Evolutionary conservation across 306 rosid species (phyloP).

Genomic region (Quercus gilva): DNA sequence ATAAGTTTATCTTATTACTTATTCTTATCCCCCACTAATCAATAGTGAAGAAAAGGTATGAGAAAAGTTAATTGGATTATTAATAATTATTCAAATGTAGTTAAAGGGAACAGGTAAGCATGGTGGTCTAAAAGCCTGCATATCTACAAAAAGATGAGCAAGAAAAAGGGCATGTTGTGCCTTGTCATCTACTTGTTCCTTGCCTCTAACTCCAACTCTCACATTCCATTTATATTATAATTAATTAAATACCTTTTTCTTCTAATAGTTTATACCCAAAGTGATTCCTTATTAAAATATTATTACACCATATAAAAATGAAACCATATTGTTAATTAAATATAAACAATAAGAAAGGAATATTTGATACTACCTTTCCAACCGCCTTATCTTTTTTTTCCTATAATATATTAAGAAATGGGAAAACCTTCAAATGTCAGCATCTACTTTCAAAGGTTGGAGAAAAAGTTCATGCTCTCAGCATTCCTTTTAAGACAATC

Average conservation of each 20-base stretch:
- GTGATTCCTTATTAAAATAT: conserved; percentile 16
- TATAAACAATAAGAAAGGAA: conserved; percentile 24
- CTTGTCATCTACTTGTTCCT: conserved; percentile 43
- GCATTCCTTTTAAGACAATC: conserved; percentile 59
- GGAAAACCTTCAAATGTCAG: conserved; percentile 49
- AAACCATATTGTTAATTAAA: conserved; percentile 15
- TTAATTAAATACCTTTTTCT: not conserved
- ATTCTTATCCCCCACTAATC: conserved; percentile 22
- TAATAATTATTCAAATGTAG: conserved; percentile 8
- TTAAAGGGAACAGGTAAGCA: conserved; percentile 59
- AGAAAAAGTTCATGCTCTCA: conserved; percentile 39
- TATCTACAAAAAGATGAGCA: conserved; percentile 64
- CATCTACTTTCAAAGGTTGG: conserved; percentile 52
- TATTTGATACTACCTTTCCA: conserved; percentile 29
- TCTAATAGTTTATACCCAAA: conserved; percentile 22
- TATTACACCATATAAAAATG: conserved; percentile 5
- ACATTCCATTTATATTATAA: conserved; percentile 19
- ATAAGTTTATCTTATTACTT: conserved; percentile 5
- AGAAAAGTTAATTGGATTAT: conserved; percentile 25
- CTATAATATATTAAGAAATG: conserved; percentile 28
- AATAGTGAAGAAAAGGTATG: conserved; percentile 29
- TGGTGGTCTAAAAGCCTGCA: conserved; percentile 66
- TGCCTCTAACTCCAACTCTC: conserved; percentile 24
- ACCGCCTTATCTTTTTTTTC: not conserved
- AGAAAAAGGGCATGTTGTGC: conserved; percentile 43